Conservation (phyloP, 768 basidiomycete genomes). For the Boletus rufocinnamomeus region DNA sequence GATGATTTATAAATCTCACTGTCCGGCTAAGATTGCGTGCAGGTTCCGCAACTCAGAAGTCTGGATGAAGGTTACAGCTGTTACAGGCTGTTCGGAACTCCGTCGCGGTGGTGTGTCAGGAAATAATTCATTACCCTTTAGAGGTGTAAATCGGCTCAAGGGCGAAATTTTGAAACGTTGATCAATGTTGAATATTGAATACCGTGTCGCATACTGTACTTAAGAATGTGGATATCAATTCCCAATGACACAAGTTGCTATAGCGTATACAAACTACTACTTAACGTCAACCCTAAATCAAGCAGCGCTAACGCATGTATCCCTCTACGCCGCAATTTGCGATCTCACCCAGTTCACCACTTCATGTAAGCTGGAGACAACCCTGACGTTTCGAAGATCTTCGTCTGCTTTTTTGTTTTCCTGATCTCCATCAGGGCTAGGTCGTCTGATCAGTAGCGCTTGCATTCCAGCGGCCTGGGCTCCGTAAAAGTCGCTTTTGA, state of each 20-base stretch:
- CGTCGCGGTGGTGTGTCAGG: neutral
- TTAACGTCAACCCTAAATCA: neutral
- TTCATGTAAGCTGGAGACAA: slow-evolving; percentile 39
- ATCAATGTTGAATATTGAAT: neutral
- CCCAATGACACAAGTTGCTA: neutral
- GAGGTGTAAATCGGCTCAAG: neutral
- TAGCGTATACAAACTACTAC: neutral
- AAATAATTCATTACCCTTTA: neutral
- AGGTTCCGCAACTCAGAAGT: neutral
- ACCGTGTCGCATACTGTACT: neutral
- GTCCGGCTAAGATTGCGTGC: neutral
- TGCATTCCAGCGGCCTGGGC: slow-evolving; percentile 56
- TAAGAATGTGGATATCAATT: neutral
- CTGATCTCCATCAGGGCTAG: slow-evolving; percentile 48
- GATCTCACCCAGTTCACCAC: slow-evolving; percentile 41
- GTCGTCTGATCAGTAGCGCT: slow-evolving; percentile 58
- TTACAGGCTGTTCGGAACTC: neutral
- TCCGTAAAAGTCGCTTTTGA: slow-evolving; percentile 63
- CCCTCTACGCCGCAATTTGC: slow-evolving; percentile 9
- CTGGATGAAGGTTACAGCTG: neutral
- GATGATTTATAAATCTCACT: neutral
- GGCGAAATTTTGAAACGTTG: neutral
- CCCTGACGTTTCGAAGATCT: slow-evolving; percentile 42
- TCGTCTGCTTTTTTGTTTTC: slow-evolving; percentile 45
- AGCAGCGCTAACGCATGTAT: neutral